Evolutionary conservation across 345 rosid genomes (phyloP).

Genomic region (Brassica napus): DNA sequence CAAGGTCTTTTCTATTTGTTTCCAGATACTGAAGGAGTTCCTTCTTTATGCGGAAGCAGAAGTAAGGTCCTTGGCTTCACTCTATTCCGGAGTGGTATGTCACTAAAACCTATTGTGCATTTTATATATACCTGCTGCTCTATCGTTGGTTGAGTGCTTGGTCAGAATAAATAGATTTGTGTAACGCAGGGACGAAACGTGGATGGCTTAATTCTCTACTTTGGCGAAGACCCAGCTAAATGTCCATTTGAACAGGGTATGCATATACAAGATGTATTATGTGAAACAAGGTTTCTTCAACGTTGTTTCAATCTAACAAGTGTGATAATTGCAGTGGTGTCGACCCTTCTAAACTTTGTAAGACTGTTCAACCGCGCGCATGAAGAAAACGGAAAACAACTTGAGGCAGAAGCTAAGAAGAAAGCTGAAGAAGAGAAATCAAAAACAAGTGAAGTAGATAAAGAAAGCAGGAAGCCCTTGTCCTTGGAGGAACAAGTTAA

Average conservation of each 20-base stretch:
- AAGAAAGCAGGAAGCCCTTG: conserved; percentile 34
- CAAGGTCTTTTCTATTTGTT: background rate
- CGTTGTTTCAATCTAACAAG: conserved; percentile 6
- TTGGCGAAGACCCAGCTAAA: conserved; percentile 95
- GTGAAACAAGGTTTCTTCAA: background rate
- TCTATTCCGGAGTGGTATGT: conserved; percentile 86
- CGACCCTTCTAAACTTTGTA: conserved; percentile 74
- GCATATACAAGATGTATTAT: background rate
- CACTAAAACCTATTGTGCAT: background rate
- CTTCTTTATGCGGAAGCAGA: conserved; percentile 80
- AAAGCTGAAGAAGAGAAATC: conserved; percentile 49
- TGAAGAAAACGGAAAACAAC: conserved; percentile 76
- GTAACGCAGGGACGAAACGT: conserved; percentile 74
- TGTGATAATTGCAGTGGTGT: conserved; percentile 54
- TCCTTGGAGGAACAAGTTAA: conserved; percentile 21
- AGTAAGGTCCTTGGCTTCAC: conserved; percentile 74
- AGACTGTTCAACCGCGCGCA: conserved; percentile 79
- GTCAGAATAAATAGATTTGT: background rate
- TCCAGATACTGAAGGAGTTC: conserved; percentile 68
- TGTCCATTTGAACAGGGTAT: conserved; percentile 93
- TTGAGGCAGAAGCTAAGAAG: conserved; percentile 70
- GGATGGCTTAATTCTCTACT: conserved; percentile 85
- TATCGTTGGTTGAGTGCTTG: background rate
- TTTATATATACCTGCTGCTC: background rate
- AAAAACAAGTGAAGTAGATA: conserved; percentile 36